Base-by-base conservation (phyloP, 1,139 yeast genomes). In the Torulaspora globosa region DNA sequence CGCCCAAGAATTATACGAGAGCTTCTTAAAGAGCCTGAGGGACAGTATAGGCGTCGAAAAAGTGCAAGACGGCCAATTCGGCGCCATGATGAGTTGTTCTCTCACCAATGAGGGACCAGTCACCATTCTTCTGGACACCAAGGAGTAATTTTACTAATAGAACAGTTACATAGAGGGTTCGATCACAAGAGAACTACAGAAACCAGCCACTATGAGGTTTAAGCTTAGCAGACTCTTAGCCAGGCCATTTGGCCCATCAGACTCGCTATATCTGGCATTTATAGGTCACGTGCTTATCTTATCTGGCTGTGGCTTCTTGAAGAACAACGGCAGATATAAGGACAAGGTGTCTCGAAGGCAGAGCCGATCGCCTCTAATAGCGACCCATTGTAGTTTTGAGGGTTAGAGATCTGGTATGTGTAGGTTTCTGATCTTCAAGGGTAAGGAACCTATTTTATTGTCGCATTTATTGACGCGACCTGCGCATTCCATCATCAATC, bases 41-140 rank as follows among this genome's bases (percentile, higher is more conserved):
- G 62, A 52, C n/a, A 80, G 69, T n/a, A 57, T 84, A 31, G 94
- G 90, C 0, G 71, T 69, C 1, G 78, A 73, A 0, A 74, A 76
- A 40, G 95, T 89, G 5, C 75, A 82, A 52, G 96, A 88, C 58
- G 98, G 98, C 1, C 74, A 79, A 47, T 92, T 92, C 65, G 98
- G 97, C 0, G 97, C 94, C 7, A 86, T 90, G 96, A 92, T 92
- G 98, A 95, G 87, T 53, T 96, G 92, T 12, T 75, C 76, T 1
- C 67, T 90, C 47, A 80, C 82, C 14, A 92, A 92, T 59, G 97
- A 90, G 51, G 75, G 75, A 0, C 75, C 75, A 1, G 65, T 68
- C 1, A 71, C 75, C 0, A 63, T 71, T 18, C 54, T 67, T 0
- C 44, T 71, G 21, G 74, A 71, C 44, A 62, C 67, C 8, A 62